A percentile compares a stretch with the other conserved stretches of the same genome.
These are phyloP conservation scores for bread wheat (Triticum aestivum) DNA, from an alignment of 176 grass and related monocot species.

Conservation along the genomic window DNA sequence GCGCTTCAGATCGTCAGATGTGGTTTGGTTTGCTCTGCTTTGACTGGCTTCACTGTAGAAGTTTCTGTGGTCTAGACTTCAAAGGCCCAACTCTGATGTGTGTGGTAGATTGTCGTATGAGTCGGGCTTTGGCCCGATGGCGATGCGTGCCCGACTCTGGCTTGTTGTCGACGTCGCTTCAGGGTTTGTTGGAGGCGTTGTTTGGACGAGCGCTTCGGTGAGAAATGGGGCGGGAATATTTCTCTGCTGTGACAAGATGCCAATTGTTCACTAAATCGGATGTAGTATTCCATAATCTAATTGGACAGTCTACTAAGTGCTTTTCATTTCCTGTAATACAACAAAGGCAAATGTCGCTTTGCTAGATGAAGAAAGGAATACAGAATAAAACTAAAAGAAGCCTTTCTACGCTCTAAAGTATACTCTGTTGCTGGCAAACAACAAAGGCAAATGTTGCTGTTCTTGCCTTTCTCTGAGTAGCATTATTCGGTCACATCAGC, in stretches of 20 bases:
- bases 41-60: neutral
- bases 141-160: constrained; percentile 8
- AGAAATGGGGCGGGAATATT: constrained; percentile 1
- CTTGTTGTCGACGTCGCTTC: neutral
- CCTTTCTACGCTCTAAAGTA: neutral
- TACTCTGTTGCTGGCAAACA: constrained; percentile 6
- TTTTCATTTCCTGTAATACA: neutral
- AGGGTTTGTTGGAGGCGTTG: neutral
- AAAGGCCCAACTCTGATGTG: neutral
- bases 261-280: neutral
- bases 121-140: constrained; percentile 17
- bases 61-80: constrained; percentile 21
- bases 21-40: constrained; percentile 19
- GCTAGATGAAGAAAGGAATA: neutral
- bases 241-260: neutral
- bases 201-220: constrained; percentile 3
- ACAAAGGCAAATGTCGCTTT: neutral
- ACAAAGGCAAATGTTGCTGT: too few species aligned
- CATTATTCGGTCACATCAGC: neutral
- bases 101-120: neutral
- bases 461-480: neutral
- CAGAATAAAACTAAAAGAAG: neutral
- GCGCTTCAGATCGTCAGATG: constrained; percentile 30
- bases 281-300: neutral
- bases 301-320: neutral